Evolutionary conservation across 2,329 filamentous ascomycete species (phyloP), one percentile per base, ranked within the genome.

Genomic region (Madurella mycetomatis): DNA sequence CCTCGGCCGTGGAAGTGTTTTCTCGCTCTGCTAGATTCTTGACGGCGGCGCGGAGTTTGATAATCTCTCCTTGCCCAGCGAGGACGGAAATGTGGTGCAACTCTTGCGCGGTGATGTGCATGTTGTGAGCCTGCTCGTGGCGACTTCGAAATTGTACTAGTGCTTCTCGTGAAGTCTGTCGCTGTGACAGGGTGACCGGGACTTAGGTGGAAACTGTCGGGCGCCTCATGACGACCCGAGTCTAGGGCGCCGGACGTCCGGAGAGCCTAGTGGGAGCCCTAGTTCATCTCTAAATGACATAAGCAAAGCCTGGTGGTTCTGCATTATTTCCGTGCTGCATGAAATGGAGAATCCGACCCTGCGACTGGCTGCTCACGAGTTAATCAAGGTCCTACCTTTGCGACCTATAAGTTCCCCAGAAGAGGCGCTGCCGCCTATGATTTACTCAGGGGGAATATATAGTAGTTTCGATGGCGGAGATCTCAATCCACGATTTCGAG

Each of bases 11-110:
- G 12, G 53, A 49, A 7, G 32, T 43, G 4, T 37, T 15, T 42
- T 63, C 61, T 16, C 58, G 53, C 34, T 31, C 18, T 8, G 61
- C 61, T 13, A 61, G 54, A 12, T 9, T 40, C 19, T 53, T 49
- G 46, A 62, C 60, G 19, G 32, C 31, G 15, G 37, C 11, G 5
- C 25, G 9, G 15, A 62, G 54, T 30, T 53, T 57, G 25, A 32
- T 40, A 18, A 51, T 43, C 31, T 62, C 60, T 30, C 59, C 60
- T 32, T 57, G 53, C n/a, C 60, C 58, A 12, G 60, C 60, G 34
- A 57, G 55, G 15, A 62, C 59, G 12, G 59, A 57, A 43, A 62
- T 51, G 45, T 46, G 31, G 41, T 60, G 60, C 9, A 57, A 54
- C 41, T 62, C 60, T 30, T 54, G 41, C 9, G 44, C 41, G 2